Evolutionary conservation across 2,329 filamentous ascomycete species (phyloP).

Genomic region (Colletotrichum chrysophilum): DNA sequence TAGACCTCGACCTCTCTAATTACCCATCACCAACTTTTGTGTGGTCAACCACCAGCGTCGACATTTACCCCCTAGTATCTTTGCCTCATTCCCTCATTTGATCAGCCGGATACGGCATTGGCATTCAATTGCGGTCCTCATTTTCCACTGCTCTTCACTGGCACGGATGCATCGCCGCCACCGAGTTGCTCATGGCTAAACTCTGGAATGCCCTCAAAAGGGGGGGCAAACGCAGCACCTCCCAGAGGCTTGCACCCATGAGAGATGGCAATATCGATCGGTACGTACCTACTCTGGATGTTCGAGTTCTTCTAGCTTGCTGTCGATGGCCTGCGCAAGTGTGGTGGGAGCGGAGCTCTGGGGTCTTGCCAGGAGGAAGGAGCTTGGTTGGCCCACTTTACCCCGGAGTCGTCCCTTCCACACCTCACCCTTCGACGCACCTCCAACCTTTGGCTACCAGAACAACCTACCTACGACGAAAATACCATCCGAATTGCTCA

Average conservation of each 20-base stretch:
- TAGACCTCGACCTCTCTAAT: no score
- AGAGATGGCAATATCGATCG: neutral
- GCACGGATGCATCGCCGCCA: neutral
- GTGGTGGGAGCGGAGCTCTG: neutral
- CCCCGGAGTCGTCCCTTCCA: neutral
- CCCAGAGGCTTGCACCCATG: neutral
- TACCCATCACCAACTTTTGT: neutral
- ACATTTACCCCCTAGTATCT: neutral
- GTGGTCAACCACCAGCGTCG: neutral
- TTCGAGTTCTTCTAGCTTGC: neutral
- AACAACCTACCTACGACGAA: neutral
- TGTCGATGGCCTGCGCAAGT: neutral
- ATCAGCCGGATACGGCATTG: neutral
- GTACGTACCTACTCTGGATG: neutral
- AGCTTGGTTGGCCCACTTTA: neutral
- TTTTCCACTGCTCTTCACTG: neutral
- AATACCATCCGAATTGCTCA: neutral
- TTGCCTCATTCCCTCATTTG: neutral
- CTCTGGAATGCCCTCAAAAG: neutral
- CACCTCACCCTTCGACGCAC: neutral
- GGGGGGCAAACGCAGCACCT: neutral
- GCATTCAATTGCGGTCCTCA: neutral
- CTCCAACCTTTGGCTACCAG: neutral
- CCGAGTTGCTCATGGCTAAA: neutral
- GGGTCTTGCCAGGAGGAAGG: neutral